Evolutionary conservation across 331 rosid species (phyloP).

Genomic region (Erythrophleum ivorense): DNA sequence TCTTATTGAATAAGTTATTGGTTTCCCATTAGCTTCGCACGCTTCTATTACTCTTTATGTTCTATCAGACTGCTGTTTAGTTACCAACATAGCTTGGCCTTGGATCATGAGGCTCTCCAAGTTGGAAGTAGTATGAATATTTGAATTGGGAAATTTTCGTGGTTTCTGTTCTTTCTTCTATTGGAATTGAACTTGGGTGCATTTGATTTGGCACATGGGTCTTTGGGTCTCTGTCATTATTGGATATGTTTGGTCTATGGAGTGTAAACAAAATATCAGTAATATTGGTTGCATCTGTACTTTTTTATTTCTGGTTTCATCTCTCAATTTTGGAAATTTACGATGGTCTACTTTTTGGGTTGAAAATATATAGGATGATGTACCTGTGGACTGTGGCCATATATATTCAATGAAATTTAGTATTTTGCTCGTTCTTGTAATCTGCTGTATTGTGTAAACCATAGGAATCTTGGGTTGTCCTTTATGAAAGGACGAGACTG

Average conservation of each 20-base stretch:
- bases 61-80: not conserved
- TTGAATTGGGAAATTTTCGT: not conserved
- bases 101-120: not conserved
- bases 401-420: not conserved
- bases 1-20: not conserved
- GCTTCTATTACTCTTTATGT: not conserved
- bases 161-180: not conserved
- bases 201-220: conserved; percentile 17
- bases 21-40: not conserved
- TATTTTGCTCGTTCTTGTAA: not conserved
- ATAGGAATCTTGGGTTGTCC: not conserved
- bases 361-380: not conserved
- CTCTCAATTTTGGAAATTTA: not conserved
- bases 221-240: conserved; percentile 1
- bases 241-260: not conserved
- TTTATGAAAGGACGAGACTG: not conserved
- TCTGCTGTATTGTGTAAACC: not conserved
- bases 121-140: not conserved
- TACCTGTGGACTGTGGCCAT: not conserved
- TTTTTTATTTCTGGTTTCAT: not conserved
- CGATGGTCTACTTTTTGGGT: not conserved
- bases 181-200: not conserved
- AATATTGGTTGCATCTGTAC: not conserved
- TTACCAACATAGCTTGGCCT: not conserved
- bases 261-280: not conserved